A percentile compares a stretch with the other conserved stretches of the same genome.
Conservation (phyloP, 2,329 filamentous ascomycete species). For the Penicillium sp. region DNA sequence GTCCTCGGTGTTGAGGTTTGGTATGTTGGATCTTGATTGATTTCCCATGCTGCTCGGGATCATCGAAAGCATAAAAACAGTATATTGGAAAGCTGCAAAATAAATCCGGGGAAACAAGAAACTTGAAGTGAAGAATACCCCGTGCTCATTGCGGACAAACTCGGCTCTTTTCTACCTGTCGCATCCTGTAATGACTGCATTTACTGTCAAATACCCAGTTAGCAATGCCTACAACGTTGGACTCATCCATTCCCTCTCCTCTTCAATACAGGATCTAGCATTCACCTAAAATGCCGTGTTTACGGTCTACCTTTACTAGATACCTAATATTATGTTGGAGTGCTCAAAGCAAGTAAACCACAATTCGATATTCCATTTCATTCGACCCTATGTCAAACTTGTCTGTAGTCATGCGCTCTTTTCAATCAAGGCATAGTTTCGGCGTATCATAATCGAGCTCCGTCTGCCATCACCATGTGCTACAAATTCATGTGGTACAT, state of each 20-base stretch:
- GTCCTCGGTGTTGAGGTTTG: conserved; percentile 91
- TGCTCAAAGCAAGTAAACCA: no score
- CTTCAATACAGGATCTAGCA: neutral
- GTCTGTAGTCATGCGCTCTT: no score
- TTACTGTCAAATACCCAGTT: conserved; percentile 27
- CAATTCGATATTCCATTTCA: no score
- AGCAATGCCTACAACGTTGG: conserved; percentile 2
- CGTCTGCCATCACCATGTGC: no score
- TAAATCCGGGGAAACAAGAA: neutral
- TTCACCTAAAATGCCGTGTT: neutral
- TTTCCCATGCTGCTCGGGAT: neutral
- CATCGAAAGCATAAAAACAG: neutral
- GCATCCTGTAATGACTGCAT: conserved; percentile 18
- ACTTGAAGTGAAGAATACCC: neutral
- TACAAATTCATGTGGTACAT: no score
- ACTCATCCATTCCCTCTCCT: neutral
- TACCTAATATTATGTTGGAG: neutral
- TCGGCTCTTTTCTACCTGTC: neutral
- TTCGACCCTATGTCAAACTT: no score
- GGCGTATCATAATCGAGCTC: no score
- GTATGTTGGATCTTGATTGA: conserved; percentile 71
- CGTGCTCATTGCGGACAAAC: neutral
- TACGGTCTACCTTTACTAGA: neutral
- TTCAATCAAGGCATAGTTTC: no score
- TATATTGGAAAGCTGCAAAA: neutral